These are phyloP conservation scores for Pythium aphanidermatum DNA, from an alignment of 352 stramenopile genomes.

Conservation along the genomic window DNA sequence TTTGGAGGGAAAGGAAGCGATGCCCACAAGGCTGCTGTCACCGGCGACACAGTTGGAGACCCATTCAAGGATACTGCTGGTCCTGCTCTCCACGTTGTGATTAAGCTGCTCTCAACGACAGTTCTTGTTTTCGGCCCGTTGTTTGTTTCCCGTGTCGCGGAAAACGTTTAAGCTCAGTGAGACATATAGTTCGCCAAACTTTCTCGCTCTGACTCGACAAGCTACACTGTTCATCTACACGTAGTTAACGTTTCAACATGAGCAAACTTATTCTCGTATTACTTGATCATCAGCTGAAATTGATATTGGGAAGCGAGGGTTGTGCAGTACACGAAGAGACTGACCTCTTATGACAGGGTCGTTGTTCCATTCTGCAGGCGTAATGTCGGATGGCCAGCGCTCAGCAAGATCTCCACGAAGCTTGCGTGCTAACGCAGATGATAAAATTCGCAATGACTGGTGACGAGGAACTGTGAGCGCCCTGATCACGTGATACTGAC, in stretches of 20 bases:
- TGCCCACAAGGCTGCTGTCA: conserved; percentile 96
- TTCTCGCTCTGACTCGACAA: too few species aligned
- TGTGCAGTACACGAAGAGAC: conserved; percentile 35
- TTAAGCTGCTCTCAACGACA: conserved; percentile 96
- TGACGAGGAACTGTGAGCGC: conserved; percentile 32
- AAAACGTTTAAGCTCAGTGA: conserved; percentile 9
- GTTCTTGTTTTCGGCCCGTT: conserved; percentile 91
- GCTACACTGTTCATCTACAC: conserved; percentile 4
- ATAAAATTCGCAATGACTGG: conserved; percentile 25
- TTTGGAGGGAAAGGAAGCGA: conserved; percentile 94
- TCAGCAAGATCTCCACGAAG: conserved; percentile 25
- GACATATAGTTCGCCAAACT: too few species aligned
- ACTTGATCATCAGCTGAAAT: too few species aligned
- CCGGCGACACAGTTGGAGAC: conserved; percentile 96
- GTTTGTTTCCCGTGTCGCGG: conserved; percentile 76
- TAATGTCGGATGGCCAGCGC: conserved; percentile 11
- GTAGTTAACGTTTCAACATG: conserved; percentile 1
- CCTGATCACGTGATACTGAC: conserved; percentile 35
- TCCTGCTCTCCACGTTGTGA: conserved; percentile 96
- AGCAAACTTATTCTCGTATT: conserved; percentile 1
- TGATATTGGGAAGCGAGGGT: conserved; percentile 37
- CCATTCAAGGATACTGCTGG: conserved; percentile 97
- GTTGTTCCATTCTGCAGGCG: conserved; percentile 29
- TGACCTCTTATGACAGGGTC: conserved; percentile 29
- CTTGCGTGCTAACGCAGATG: conserved; percentile 22